phyloP scores from a whole-genome alignment of 1,139 yeast genomes.

The Suhomyces choctaworum region DNA sequence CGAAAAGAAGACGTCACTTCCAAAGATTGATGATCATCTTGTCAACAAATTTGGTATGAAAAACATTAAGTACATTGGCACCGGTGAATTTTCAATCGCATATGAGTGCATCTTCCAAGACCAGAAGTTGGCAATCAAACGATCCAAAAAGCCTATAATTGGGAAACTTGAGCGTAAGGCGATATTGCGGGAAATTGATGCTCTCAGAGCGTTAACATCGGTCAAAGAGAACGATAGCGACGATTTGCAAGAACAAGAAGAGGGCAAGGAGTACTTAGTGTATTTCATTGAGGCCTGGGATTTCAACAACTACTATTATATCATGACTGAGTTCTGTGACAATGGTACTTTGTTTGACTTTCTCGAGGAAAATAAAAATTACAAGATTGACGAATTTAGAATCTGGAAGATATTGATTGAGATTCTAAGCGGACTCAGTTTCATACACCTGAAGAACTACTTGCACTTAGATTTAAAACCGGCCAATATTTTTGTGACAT shows the following conservation, averaged over 20 bases:
- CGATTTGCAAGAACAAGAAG: conserved; percentile 57
- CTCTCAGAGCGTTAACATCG: conserved; percentile 42
- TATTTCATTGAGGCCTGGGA: conserved; percentile 90
- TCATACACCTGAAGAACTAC: conserved; percentile 74
- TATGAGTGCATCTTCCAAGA: conserved; percentile 70
- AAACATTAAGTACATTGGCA: conserved; percentile 69
- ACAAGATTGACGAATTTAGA: conserved; percentile 93
- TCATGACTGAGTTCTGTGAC: conserved; percentile 95
- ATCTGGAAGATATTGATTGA: conserved; percentile 95
- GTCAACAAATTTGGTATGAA: conserved; percentile 63
- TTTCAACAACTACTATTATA: conserved; percentile 67
- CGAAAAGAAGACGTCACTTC: conserved; percentile 5
- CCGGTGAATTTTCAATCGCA: conserved; percentile 88
- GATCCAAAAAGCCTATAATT: conserved; percentile 59
- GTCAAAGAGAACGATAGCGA: conserved; percentile 46
- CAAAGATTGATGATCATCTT: conserved; percentile 57
- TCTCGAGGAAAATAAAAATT: conserved; percentile 66
- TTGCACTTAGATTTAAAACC: conserved; percentile 91
- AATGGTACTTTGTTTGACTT: conserved; percentile 87
- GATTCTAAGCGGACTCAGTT: conserved; percentile 72
- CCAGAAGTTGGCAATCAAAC: conserved; percentile 79
- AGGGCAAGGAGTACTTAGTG: conserved; percentile 76
- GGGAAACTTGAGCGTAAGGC: conserved; percentile 43
- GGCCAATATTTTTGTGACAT: conserved; percentile 89
- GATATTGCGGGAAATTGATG: conserved; percentile 47